Evolutionary conservation across 306 rosid genomes (phyloP), one percentile per base, ranked within the genome.

Genomic region (Vigna mungo): DNA sequence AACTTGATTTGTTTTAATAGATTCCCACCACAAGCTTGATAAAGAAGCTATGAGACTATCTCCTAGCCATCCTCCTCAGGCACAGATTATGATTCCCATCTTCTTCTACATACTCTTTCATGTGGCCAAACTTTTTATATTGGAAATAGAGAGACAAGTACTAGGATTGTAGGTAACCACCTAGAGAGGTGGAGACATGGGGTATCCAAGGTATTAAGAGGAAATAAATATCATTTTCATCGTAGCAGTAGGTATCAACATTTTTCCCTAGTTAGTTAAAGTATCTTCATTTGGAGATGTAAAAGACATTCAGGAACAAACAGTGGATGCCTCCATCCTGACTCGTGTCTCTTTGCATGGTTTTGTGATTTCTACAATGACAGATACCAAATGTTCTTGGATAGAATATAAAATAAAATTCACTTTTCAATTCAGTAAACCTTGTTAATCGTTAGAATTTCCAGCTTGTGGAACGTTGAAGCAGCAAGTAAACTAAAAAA

Each of bases 91-190:
- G 65, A 59, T 59, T 23, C 41, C 18, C 41, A 14, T 27, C 9
- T 59, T 58, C 30, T 23, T 59, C 64, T 25, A 27, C 64, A 13
- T 27, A 23, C 4, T 21, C 36, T 56, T 23, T 52, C 23, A 56
- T 56, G 41, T 58, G 64, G 9, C 18, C 27, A 58, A 30, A 10
- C 14, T 30, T 25, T 78, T 67, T 74, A 20, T 59, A 61, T 36
- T 46, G 68, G 64, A 30, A 68, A 48, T 78, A 74, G 71, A 90
- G 93, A 90, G 82, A 93, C 97, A 0, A 86, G 97, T 84, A 87
- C 94, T 36, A 86, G 46, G 46, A 61, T 16, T 32, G 20, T 34
- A 61, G 34, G 68, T 13, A 20, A 20, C 21, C 21, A 20, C 21
- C 21, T 20, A 20, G 21, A 20, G 21, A 20, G 21, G 21, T 20